These are phyloP conservation scores for Euphorbia tirucalli DNA, from an alignment of 345 rosid genomes.

Conservation along the genomic window DNA sequence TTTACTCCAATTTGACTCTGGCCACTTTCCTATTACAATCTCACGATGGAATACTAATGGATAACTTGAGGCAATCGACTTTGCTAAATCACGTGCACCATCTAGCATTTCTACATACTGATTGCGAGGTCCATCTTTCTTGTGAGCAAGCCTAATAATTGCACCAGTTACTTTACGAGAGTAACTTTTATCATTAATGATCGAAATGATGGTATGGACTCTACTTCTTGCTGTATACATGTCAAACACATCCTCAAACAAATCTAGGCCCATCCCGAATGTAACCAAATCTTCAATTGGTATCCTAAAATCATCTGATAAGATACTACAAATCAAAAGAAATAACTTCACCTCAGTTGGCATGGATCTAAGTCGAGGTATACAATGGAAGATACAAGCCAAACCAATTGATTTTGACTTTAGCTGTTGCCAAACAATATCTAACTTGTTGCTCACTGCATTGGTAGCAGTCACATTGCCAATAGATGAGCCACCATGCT, in stretches of 20 bases:
- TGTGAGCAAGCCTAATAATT: not conserved
- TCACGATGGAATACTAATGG: not conserved
- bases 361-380: no score
- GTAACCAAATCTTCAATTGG: not conserved
- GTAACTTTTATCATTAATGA: not conserved
- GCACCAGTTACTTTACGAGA: not conserved
- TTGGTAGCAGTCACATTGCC: no score
- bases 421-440: no score
- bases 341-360: not conserved
- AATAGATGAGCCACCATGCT: no score
- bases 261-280: not conserved
- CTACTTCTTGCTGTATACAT: not conserved
- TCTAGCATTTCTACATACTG: not conserved
- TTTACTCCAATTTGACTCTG: not conserved
- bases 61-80: not conserved
- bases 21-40: not conserved
- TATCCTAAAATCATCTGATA: not conserved
- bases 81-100: not conserved
- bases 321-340: not conserved
- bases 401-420: no score
- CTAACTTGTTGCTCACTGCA: no score
- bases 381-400: no score
- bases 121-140: not conserved
- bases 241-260: not conserved
- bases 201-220: not conserved